Conservation (phyloP, 164 flowering plant species). For the Liquidambar formosana region DNA sequence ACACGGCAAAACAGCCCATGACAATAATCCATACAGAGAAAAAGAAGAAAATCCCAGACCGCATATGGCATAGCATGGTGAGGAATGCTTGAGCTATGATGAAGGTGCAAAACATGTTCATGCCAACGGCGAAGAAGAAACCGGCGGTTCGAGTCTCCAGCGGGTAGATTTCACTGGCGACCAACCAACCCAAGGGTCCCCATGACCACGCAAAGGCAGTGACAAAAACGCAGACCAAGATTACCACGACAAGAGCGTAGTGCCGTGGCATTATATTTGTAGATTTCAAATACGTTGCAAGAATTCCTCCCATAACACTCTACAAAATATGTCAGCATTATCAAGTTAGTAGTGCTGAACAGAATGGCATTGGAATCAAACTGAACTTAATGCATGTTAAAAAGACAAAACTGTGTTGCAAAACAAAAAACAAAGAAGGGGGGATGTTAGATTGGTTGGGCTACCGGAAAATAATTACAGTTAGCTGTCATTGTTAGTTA, state of each 20-base stretch:
- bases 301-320: conserved; percentile 22
- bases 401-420: too few species aligned
- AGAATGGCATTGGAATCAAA: too few species aligned
- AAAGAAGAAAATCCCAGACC: conserved; percentile 26
- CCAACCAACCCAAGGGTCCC: conserved; percentile 44
- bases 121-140: conserved; percentile 30
- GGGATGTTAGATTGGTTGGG: too few species aligned
- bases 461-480: too few species aligned
- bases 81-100: conserved; percentile 40
- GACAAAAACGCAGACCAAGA: conserved; percentile 26
- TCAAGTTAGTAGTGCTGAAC: too few species aligned
- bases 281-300: conserved; percentile 12
- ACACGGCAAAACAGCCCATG: conserved; percentile 10
- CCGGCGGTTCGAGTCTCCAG: conserved; percentile 40
- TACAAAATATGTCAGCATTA: neutral
- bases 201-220: conserved; percentile 43
- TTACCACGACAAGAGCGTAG: conserved; percentile 5
- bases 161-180: conserved; percentile 42
- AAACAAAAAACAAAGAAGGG: too few species aligned
- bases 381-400: too few species aligned
- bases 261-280: neutral
- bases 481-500: too few species aligned
- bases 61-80: conserved; percentile 34
- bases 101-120: conserved; percentile 49
- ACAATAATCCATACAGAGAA: conserved; percentile 29